Base-by-base conservation (phyloP, 208 protist species). In the Herpetomonas samuelpessoai region DNA sequence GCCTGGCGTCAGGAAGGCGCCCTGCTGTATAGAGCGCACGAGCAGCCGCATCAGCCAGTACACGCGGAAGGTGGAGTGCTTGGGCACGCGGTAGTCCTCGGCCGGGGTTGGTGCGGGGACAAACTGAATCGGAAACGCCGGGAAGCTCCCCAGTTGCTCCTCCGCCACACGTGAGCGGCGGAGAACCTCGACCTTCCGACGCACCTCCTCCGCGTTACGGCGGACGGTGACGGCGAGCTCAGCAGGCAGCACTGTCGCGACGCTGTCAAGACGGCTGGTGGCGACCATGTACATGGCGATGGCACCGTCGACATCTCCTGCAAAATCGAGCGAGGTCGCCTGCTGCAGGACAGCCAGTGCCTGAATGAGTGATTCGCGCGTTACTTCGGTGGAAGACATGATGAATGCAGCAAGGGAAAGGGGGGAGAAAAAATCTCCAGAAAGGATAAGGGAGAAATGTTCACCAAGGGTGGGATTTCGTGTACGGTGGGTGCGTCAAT, bases 41-140 rank as follows among this genome's bases (percentile, higher is more conserved):
- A 93, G 68, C 30, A 78, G 46, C 1, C 79, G 80, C 87, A 93
- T 91, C 7, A 93, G 67, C 83, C 87, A 93, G 38, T 79, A 87
- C 27, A 91, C 83, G 19, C 87, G 78, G 30, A 77, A 68, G 35
- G 82, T 54, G 25, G 64, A 56, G 47, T 62, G 56, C 16, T 60
- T 56, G 4, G 87, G 83, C 0, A 82, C 81, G 9, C 60, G 58
- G 58, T 79, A 86, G 51, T 87, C 76, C 57, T 93, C 81, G n/a
- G 87, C 49, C 4, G 83, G 83, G 25, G 73, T 74, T 3, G 87
- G 68, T 1, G 62, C 51, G 0, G 77, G 83, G 0, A 76, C 59
- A 47, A 91, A 93, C 55, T 81, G 72, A 22, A 83, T 79, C 1
- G 69, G 48, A 69, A 91, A 93, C 21, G 68, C 48, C 2, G 78